A percentile compares a stretch with the other conserved stretches of the same genome.
These are phyloP conservation scores for Pseudotsuga menziesii DNA, from an alignment of 75 land plant species.

Conservation along the genomic window DNA sequence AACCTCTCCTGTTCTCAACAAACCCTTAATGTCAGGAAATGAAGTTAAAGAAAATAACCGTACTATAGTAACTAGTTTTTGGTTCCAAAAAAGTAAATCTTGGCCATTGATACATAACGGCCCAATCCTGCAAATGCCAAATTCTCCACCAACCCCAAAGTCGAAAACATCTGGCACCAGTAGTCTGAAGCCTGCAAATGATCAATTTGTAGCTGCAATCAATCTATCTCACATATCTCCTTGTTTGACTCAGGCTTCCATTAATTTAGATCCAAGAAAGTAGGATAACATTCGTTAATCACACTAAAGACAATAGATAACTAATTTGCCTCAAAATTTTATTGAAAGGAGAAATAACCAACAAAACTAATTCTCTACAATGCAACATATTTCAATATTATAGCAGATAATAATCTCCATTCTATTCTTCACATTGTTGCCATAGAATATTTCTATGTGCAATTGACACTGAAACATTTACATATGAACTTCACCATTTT, in stretches of 20 bases:
- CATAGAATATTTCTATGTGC: not conserved
- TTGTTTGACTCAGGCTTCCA: constrained; percentile 2
- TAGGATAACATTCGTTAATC: not conserved
- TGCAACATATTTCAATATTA: not conserved
- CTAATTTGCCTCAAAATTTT: not conserved
- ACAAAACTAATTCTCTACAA: not conserved
- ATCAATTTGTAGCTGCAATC: constrained; percentile 28
- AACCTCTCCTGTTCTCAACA: constrained; percentile 65
- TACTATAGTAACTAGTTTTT: not conserved
- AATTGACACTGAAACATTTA: not conserved
- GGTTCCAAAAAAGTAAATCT: not conserved
- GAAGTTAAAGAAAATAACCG: constrained; percentile 3
- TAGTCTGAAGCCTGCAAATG: constrained; percentile 25
- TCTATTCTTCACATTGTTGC: not conserved
- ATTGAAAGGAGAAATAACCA: constrained; percentile 1
- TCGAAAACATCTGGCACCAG: constrained; percentile 14
- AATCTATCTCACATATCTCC: constrained; percentile 14
- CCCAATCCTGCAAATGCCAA: constrained; percentile 6
- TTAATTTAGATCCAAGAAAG: not conserved
- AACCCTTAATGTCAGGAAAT: constrained; percentile 2
- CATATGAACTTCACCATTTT: not conserved
- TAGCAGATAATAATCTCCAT: not conserved
- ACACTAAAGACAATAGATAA: not conserved
- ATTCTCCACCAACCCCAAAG: constrained; percentile 9
- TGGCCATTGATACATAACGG: constrained; percentile 2